Percentiles rank a stretch among this genome's conserved stretches.
These are phyloP conservation scores for Lactuca sativa DNA, from an alignment of 129 eudicot genomes.

Conservation along the genomic window DNA sequence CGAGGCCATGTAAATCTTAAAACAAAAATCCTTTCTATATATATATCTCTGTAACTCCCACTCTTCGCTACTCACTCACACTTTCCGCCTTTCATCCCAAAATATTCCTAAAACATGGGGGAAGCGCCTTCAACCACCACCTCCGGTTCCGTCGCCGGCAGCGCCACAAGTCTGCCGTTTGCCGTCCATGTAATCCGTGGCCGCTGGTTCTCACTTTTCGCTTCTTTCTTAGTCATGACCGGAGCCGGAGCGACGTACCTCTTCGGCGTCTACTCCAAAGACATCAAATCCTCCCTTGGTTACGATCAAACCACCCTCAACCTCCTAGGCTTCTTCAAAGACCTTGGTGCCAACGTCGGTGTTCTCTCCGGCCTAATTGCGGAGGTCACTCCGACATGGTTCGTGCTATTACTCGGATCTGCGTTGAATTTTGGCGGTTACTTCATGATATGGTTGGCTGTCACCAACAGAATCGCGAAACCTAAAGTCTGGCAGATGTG, in stretches of 20 bases:
- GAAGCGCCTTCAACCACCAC: conserved; percentile 21
- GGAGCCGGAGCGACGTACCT: conserved; percentile 50
- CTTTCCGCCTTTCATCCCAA: conserved; percentile 11
- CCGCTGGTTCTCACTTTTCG: conserved; percentile 56
- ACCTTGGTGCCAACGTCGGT: conserved; percentile 59
- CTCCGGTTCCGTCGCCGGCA: neutral
- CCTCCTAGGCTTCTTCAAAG: conserved; percentile 56
- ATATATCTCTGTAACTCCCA: neutral
- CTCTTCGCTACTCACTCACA: conserved; percentile 17
- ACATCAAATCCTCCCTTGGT: conserved; percentile 49
- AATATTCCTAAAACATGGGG: conserved; percentile 29
- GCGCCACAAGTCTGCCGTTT: conserved; percentile 1
- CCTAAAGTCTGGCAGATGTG: conserved; percentile 69
- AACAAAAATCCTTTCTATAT: neutral
- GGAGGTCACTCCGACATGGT: conserved; percentile 56
- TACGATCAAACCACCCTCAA: conserved; percentile 70
- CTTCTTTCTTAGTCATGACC: conserved; percentile 44
- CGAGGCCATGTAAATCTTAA: neutral
- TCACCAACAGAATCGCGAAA: conserved; percentile 34
- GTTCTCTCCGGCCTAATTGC: conserved; percentile 52
- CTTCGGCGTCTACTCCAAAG: conserved; percentile 55
- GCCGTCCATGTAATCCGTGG: conserved; percentile 27
- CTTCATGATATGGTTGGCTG: conserved; percentile 64
- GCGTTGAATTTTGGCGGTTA: conserved; percentile 50
- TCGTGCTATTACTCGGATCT: conserved; percentile 50